Base-by-base conservation (phyloP, 306 rosid species). In the Elaeagnus macrophylla region DNA sequence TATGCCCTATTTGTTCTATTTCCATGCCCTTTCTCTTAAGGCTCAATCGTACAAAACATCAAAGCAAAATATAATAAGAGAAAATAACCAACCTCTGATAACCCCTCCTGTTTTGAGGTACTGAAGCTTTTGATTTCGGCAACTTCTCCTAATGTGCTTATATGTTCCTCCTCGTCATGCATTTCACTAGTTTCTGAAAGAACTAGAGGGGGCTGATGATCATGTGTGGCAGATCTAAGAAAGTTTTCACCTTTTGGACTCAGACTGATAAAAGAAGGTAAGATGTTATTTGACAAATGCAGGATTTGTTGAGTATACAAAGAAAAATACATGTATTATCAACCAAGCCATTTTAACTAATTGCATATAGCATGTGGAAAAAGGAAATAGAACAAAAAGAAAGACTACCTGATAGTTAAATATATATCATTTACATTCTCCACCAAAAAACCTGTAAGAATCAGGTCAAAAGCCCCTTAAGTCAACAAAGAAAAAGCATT, bases 171-270 rank as follows among this genome's bases (percentile, higher is more conserved):
- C 40, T 80, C 97, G 66, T 68, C 83, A 9, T 64, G 62, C 95
- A 87, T 78, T 56, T 89, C 95, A 66, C 75, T 56, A 50, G 88
- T 79, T 74, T 82, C 71, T 6, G 79, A 53, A 81, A 89, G 73
- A 67, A 85, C 59, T 59, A 89, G 57, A 36, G 93, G 77, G 39
- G 93, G 85, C 67, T 89, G 95, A 77, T 81, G 53, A 69, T 82
- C 93, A 9, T 85, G 95, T 68, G 71, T 86, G 58, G 73, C 81
- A 61, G 89, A 72, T 48, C 72, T 71, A 66, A 89, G 81, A 83
- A 80, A 89, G 18, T 70, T 57, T 56, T 74, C 67, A 51, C 93
- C 95, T 75, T 82, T 80, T 61, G 63, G 60, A 53, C 83, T 49
- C 60, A 89, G 81, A 66, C 97, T 85, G 84, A 52, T 73, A 54